Base-by-base conservation (phyloP, 257 asterid genomes). In the Jasminum sambac region DNA sequence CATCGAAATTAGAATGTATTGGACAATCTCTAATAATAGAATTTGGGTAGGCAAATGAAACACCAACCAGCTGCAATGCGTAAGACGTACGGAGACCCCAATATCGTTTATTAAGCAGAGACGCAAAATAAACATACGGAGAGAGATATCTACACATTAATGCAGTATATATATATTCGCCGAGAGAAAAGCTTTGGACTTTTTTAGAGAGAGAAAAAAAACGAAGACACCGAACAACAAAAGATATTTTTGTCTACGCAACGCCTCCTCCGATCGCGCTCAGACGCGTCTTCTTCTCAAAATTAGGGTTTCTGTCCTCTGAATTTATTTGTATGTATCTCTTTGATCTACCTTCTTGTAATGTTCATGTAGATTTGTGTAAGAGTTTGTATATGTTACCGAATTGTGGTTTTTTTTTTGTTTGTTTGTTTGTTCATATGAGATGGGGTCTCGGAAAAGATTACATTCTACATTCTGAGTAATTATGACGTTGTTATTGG, bases 281-380 rank as follows among this genome's bases (percentile, higher is more conserved):
- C 59, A 30, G 36, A 30, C 69, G 44, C 77, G 59, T 48, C 50
- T 17, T 63, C 66, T 42, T 61, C 82, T 60, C 65, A 38, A 73
- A 77, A 63, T 69, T 69, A 73, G 75, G 82, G 71, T 39, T 68
- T 68, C 69, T 30, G 46, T 39, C 57, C 72, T 40, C 58, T 64
- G 30, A 8, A 11, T 66, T 38, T 12, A 12, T 1, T 14, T 55
- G 64, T 61, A 36, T 48, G 21, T 52, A 6, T 5, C 50, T 21
- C 11, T 11, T 6, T 34, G 16, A 26, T 46, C 42, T 13, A 11
- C 38, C 17, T 60, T 30, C 6, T 43, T 25, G 8, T 42, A 44
- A 13, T n/a, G 14, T 14, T 44, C 68, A 25, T 19, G 68, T 55
- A 14, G 36, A 55, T 23, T 55, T 55, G 3, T 8, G 11, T n/a